Conservation (phyloP, 768 basidiomycete species). For the Clitopilus passeckerianus region DNA sequence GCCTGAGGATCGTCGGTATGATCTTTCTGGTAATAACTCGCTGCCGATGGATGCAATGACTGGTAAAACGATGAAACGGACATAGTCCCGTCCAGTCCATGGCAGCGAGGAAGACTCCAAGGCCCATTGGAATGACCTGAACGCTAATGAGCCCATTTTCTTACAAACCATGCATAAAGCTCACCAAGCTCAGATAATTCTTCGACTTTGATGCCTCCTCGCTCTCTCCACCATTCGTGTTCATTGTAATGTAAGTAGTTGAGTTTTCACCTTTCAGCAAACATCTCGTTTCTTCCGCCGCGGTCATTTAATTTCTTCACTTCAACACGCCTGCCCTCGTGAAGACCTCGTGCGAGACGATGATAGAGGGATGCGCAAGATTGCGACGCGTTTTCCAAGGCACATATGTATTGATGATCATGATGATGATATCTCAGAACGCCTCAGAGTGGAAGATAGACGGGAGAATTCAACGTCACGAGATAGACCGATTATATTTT, state of each 20-base stretch:
- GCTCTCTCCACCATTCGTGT: not conserved
- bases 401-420: too few relatives aligned
- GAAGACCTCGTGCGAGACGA: not conserved
- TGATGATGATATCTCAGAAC: too few relatives aligned
- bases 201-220: not conserved
- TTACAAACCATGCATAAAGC: not conserved
- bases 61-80: conserved; percentile 30
- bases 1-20: too few relatives aligned
- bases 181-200: not conserved
- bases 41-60: conserved; percentile 53
- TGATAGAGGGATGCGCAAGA: not conserved
- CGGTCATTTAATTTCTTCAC: not conserved
- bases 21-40: too few relatives aligned
- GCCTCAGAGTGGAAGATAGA: too few relatives aligned
- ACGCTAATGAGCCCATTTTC: not conserved
- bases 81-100: conserved; percentile 48
- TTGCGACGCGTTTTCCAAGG: not conserved
- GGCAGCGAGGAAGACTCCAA: conserved; percentile 42
- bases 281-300: not conserved
- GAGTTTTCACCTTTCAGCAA: not conserved
- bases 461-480: too few relatives aligned
- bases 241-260: not conserved
- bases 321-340: not conserved
- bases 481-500: too few relatives aligned
- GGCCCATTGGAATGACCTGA: conserved; percentile 41